phyloP scores from a whole-genome alignment of 2,329 filamentous ascomycete genomes.

The Diaporthe eres region DNA sequence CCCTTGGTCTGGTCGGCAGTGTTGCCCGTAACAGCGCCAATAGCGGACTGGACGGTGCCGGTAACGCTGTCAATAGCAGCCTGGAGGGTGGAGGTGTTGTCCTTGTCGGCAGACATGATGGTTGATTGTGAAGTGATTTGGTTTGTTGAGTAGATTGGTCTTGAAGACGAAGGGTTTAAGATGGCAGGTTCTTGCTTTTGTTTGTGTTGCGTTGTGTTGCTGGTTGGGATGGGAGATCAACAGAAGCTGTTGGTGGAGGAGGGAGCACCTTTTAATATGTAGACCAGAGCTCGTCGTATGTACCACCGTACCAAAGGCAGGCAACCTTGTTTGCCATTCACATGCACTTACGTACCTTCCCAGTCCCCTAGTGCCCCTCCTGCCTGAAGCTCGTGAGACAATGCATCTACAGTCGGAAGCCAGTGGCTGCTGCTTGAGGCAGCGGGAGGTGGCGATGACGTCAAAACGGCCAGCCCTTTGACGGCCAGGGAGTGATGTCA shows the following conservation, averaged over 20 bases:
- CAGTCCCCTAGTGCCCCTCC: not conserved
- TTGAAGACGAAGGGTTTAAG: constrained; percentile 21
- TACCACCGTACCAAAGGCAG: constrained; percentile 9
- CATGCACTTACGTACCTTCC: constrained; percentile 18
- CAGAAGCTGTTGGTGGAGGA: not conserved
- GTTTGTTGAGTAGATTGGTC: constrained; percentile 46
- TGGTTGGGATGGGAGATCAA: not conserved
- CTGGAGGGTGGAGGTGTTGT: constrained; percentile 81
- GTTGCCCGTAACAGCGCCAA: constrained; percentile 82
- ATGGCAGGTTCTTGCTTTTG: constrained; percentile 26
- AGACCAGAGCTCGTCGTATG: not conserved
- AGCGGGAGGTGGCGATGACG: constrained; percentile 13
- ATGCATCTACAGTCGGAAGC: not conserved
- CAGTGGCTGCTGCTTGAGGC: not conserved
- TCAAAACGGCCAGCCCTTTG: constrained; percentile 23
- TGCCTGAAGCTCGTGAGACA: constrained; percentile 27
- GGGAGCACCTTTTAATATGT: constrained; percentile 16
- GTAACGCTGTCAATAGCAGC: constrained; percentile 81
- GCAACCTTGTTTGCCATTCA: constrained; percentile 13
- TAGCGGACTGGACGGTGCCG: constrained; percentile 78
- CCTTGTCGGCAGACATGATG: constrained; percentile 57
- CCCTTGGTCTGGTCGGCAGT: constrained; percentile 76
- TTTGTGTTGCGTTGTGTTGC: constrained; percentile 13
- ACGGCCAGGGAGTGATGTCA: constrained; percentile 23
- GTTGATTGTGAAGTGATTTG: constrained; percentile 39